Conservation (phyloP, 495 filamentous ascomycete genomes). For the Cercophora newfieldiana region DNA sequence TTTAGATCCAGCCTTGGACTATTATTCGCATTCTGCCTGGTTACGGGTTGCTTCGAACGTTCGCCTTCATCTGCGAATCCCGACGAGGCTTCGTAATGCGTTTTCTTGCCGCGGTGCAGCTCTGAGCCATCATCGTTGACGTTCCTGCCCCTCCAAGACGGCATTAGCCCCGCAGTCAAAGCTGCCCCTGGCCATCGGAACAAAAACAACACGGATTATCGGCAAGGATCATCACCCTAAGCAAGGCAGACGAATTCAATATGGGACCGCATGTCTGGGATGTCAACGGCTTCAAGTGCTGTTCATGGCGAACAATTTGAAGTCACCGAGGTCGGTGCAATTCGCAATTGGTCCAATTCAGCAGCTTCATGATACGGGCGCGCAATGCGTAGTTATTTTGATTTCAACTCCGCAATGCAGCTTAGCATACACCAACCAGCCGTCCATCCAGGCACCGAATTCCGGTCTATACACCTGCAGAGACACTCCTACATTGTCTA, state of each 20-base stretch:
- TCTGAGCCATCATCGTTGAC: conserved; percentile 14
- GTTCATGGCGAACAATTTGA: too few species aligned
- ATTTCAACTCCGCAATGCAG: too few species aligned
- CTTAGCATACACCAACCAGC: too few species aligned
- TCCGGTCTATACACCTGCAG: not conserved
- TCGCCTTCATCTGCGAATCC: not conserved
- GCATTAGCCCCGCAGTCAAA: conserved; percentile 2
- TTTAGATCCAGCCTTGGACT: not conserved
- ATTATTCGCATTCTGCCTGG: not conserved
- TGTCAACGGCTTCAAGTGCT: too few species aligned
- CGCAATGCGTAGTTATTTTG: too few species aligned
- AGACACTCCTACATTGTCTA: not conserved
- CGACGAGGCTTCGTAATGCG: not conserved
- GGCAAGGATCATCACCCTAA: not conserved
- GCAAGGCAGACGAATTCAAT: not conserved
- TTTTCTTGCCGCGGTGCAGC: not conserved
- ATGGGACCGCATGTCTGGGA: too few species aligned
- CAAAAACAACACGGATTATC: not conserved
- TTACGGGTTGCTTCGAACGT: not conserved
- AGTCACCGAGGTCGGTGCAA: too few species aligned
- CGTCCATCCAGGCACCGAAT: not conserved
- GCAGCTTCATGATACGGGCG: too few species aligned
- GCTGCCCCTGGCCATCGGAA: conserved; percentile 5
- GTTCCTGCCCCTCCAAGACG: not conserved
- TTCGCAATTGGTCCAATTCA: too few species aligned